phyloP scores from a whole-genome alignment of 2,329 filamentous ascomycete species.

The Clarireedia hainanense region DNA sequence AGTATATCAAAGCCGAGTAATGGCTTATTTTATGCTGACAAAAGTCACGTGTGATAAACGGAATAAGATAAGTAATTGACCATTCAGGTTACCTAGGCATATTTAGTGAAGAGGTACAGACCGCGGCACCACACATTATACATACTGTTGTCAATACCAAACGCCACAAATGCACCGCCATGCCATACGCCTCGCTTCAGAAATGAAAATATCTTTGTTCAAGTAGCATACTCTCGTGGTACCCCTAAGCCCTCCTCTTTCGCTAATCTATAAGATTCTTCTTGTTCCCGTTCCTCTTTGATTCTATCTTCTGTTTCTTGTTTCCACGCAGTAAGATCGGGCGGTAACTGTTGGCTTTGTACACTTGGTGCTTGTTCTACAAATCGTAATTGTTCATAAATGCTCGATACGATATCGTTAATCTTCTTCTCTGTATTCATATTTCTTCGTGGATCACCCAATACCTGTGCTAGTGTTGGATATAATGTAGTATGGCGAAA shows the following conservation, averaged over 20 bases:
- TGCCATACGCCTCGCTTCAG: constrained; percentile 11
- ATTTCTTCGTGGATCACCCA: constrained; percentile 54
- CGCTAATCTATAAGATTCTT: constrained; percentile 44
- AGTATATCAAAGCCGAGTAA: too few relatives aligned
- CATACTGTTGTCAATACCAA: background rate
- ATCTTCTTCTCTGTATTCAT: constrained; percentile 72
- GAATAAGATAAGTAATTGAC: too few relatives aligned
- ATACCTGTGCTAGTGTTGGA: constrained; percentile 68
- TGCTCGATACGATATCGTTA: constrained; percentile 65
- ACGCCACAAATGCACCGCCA: background rate
- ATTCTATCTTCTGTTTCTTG: constrained; percentile 62
- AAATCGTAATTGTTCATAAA: constrained; percentile 80
- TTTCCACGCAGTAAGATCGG: constrained; percentile 61
- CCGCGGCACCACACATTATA: too few relatives aligned
- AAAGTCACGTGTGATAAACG: too few relatives aligned
- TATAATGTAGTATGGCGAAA: constrained; percentile 85
- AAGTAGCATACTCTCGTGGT: constrained; percentile 40
- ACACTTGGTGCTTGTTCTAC: constrained; percentile 80
- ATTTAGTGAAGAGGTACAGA: too few relatives aligned
- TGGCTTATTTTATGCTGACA: too few relatives aligned
- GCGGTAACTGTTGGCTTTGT: constrained; percentile 73
- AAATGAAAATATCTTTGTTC: constrained; percentile 2
- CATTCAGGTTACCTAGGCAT: too few relatives aligned
- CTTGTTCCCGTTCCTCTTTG: constrained; percentile 53
- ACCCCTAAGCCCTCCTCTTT: constrained; percentile 51